Percentiles rank a stretch among this genome's conserved stretches.
Evolutionary conservation across 352 stramenopile species (phyloP).

Genomic region (Phytophthora melonis): DNA sequence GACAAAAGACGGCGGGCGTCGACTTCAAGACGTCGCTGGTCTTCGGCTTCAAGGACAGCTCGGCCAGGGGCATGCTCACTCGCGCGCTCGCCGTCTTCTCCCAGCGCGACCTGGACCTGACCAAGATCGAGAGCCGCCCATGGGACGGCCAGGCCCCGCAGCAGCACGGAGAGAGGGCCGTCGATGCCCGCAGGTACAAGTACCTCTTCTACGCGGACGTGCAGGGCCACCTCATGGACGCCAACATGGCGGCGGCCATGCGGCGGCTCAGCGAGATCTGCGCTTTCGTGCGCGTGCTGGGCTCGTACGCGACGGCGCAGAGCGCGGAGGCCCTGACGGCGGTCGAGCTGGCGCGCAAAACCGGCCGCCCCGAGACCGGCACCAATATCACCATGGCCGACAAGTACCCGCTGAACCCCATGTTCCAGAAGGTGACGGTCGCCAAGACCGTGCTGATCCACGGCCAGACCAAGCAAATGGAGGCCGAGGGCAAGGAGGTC

Average conservation of each 20-base stretch:
- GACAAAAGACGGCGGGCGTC: constrained; percentile 31
- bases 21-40: constrained; percentile 83
- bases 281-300: constrained; percentile 87
- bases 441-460: constrained; percentile 96
- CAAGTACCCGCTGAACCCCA: constrained; percentile 78
- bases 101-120: constrained; percentile 69
- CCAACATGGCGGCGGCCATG: constrained; percentile 79
- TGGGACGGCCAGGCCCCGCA: constrained; percentile 61
- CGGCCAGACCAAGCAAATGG: constrained; percentile 95
- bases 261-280: constrained; percentile 82
- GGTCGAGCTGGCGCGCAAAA: constrained; percentile 24
- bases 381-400: constrained; percentile 53
- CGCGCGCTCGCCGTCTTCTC: constrained; percentile 71
- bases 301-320: constrained; percentile 74
- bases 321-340: constrained; percentile 24
- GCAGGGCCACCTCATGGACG: constrained; percentile 69
- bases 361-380: constrained; percentile 25
- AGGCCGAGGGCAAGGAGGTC: constrained; percentile 93
- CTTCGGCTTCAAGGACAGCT: constrained; percentile 76
- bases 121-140: constrained; percentile 81
- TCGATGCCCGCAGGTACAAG: constrained; percentile 64
- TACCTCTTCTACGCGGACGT: constrained; percentile 86
- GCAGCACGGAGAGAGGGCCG: constrained; percentile 40
- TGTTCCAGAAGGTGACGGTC: constrained; percentile 86
- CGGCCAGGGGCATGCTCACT: constrained; percentile 68